Base-by-base conservation (phyloP, 2,329 filamentous ascomycete genomes). In the Elsinoe batatas region DNA sequence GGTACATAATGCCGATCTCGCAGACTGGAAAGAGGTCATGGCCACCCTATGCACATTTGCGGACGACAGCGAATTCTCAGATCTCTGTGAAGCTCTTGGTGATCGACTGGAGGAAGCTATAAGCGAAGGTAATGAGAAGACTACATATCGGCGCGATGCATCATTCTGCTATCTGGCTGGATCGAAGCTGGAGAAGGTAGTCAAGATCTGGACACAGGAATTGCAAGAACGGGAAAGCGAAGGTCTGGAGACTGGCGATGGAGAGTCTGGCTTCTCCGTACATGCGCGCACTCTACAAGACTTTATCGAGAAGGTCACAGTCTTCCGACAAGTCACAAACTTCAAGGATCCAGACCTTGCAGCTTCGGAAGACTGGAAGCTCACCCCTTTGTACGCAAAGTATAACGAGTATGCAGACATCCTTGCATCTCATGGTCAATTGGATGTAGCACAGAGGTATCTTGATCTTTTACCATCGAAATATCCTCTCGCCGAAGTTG, bases 381-480 rank as follows among this genome's bases (percentile, higher is more conserved):
- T 98, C 58, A 80, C 83, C 36, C 78, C 84, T 2, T 76, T 98
- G 54, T 98, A 98, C 70, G 85, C 90, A 68, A 95, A 95, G 72
- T 98, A 98, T 68, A 85, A 87, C 26, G 93, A 98, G 72, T 98
- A 97, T 69, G 91, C 93, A 12, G 91, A 98, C 67, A 91, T 98
- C 61, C 83, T 94, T 57, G 90, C 93, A 46, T 83, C 88, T 5
- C 88, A 96, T 66, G 93, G 94, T 11, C 88, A 94, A 64, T 75
- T 98, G 54, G 78, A 83, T 32, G 82, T 90, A 63, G 94, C 93
- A 4, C 87, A 95, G 71, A 91, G 87, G 69, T 98, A 98, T 66
- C 81, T 98, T 38, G 82, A 91, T 65, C 81, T 98, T 54, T 78
- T 98, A 44, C 93, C 93, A 13, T 74, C 79, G 38, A 83, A 84